Conservation (phyloP, 768 basidiomycete genomes). For the Gymnopilus dilepis region DNA sequence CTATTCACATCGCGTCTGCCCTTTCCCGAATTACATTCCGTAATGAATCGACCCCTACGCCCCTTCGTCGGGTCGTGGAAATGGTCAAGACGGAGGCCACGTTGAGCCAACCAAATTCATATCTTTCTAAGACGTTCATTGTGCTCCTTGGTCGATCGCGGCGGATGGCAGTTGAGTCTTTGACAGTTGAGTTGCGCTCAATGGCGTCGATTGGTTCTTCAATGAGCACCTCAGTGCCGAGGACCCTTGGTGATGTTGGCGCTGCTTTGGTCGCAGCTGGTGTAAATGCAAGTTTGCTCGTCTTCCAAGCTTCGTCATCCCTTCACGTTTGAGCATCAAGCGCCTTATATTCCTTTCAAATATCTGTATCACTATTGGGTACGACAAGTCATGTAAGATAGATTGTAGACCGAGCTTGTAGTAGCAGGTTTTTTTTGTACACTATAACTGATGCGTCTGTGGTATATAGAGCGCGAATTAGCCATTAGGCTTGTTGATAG, state of each 20-base stretch:
- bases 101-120: conserved; percentile 24
- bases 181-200: conserved; percentile 60
- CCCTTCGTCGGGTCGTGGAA: conserved; percentile 61
- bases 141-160: conserved; percentile 78
- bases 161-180: conserved; percentile 64
- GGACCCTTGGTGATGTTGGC: conserved; percentile 79
- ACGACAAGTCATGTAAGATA: no score
- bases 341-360: no score
- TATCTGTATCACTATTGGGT: no score
- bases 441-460: no score
- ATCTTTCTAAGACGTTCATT: conserved; percentile 51
- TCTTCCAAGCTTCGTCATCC: conserved; percentile 53
- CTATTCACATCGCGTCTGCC: conserved; percentile 40
- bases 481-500: no score
- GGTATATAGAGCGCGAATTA: no score
- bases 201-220: conserved; percentile 47
- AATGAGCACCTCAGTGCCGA: conserved; percentile 62
- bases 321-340: not conserved
- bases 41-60: conserved; percentile 50
- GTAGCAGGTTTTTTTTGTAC: no score
- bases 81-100: conserved; percentile 38
- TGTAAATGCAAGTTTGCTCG: conserved; percentile 53
- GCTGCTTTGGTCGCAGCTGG: conserved; percentile 67
- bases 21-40: conserved; percentile 71
- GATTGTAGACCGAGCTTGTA: no score